Percentiles rank a stretch among this genome's conserved stretches.
phyloP scores from a whole-genome alignment of 257 asterid species.

The Solanum arcanum region DNA sequence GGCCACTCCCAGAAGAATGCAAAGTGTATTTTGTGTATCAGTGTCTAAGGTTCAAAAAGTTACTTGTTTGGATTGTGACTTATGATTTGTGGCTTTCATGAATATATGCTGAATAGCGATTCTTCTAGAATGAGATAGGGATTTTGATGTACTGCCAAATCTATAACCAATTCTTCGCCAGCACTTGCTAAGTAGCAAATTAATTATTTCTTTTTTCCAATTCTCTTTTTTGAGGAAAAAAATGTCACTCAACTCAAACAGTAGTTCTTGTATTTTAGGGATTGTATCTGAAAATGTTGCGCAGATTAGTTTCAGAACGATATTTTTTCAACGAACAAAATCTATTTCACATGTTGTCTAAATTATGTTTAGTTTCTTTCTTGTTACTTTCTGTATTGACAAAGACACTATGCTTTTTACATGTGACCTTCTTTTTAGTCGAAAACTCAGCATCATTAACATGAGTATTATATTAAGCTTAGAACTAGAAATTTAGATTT shows the following conservation, averaged over 20 bases:
- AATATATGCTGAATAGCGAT: neutral
- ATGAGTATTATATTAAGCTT: neutral
- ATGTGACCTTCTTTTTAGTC: neutral
- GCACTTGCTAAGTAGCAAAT: neutral
- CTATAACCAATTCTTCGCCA: neutral
- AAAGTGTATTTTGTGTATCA: neutral
- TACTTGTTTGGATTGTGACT: neutral
- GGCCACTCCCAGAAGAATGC: neutral
- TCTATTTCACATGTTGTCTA: neutral
- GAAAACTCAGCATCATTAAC: neutral
- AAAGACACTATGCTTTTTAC: neutral
- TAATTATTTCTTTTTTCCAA: neutral
- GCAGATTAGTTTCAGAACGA: neutral
- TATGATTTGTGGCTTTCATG: neutral
- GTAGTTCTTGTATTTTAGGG: neutral
- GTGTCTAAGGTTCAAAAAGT: neutral
- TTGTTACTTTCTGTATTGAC: neutral
- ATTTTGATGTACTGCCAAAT: neutral
- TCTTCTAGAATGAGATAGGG: neutral
- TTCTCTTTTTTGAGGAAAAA: neutral
- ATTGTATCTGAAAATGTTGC: neutral
- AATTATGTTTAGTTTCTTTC: neutral
- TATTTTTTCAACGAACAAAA: neutral
- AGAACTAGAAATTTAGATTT: neutral
- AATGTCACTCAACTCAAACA: neutral